These are phyloP conservation scores for Strigomonas galati DNA, from an alignment of 208 protist genomes.

Conservation along the genomic window DNA sequence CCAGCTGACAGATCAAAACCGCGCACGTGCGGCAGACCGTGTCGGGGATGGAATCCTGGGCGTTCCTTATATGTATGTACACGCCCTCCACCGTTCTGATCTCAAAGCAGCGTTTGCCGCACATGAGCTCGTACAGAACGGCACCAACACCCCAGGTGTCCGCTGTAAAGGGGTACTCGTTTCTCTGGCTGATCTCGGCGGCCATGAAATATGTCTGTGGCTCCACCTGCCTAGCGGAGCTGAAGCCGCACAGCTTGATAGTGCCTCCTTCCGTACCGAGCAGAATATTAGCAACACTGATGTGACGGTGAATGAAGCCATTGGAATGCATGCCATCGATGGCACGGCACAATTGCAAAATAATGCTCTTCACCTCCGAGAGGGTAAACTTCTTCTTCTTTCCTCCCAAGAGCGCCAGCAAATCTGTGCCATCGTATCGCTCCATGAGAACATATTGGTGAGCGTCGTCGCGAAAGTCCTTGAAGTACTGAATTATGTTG, in stretches of 20 bases:
- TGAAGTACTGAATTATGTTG: constrained; percentile 65
- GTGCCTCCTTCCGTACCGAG: constrained; percentile 71
- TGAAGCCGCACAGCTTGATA: constrained; percentile 93
- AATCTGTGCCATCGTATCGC: constrained; percentile 39
- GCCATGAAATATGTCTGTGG: constrained; percentile 91
- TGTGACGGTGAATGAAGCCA: constrained; percentile 72
- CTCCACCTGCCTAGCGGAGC: constrained; percentile 64
- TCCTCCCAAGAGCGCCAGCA: constrained; percentile 43
- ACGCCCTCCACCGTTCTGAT: constrained; percentile 48
- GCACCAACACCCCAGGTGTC: constrained; percentile 96
- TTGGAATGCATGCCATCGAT: constrained; percentile 82
- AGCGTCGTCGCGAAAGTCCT: constrained; percentile 53
- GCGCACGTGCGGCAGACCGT: constrained; percentile 30
- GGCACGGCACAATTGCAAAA: constrained; percentile 82
- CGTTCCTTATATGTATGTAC: constrained; percentile 49
- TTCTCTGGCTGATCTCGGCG: constrained; percentile 74
- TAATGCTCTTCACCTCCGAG: constrained; percentile 67
- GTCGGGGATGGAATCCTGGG: constrained; percentile 81
- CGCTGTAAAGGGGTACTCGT: constrained; percentile 87
- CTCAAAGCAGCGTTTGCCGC: constrained; percentile 86
- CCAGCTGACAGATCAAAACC: constrained; percentile 80
- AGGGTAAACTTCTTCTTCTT: constrained; percentile 36
- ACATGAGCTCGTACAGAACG: constrained; percentile 86
- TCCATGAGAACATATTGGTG: constrained; percentile 81
- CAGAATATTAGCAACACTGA: constrained; percentile 92